Evolutionary conservation across 208 protist species (phyloP), one percentile per base, ranked within the genome.

Genomic region (Acanthamoeba polyphaga): DNA sequence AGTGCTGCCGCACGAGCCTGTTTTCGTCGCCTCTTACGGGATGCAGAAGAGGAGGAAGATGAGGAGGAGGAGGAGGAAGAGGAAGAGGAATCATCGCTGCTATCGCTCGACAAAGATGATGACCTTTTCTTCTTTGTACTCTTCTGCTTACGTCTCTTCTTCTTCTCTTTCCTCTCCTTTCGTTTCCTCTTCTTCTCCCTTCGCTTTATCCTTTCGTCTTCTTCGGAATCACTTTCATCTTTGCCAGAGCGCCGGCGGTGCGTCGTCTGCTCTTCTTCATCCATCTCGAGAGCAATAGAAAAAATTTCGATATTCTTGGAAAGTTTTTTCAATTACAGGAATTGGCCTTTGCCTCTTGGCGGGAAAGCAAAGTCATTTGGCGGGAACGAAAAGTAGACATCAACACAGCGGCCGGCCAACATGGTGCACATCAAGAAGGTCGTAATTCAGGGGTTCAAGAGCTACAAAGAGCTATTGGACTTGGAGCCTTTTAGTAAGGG

Each of bases 341-440:
- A 62, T 24, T 62, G 3, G 17, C 58, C 5, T 55, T 55, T 55
- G 51, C 51, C 51, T 12, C 12, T 62, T 62, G 58, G 58, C 58
- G 58, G 13, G 17, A 64, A 64, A 64, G 51, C 51, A 12, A 64
- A 0, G 1, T 0, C 17, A 64, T 17, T 64, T 64, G 58, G 58
- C 58, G 58, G 58, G 58, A 64, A 64, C 64, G 24, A n/a, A 4
- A 60, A 60, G 19, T 12, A 12, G 19, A 0, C 15, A 1, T n/a
- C 10, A 29, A 0, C 1, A 5, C n/a, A 70, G 5, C 64, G 34
- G 4, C n/a, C 64, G 34, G 29, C 64, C 64, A 15, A 22, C 64
- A 89, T 89, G 82, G 82, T 93, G 62, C 66, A 93, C 60, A 93
- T 93, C 62, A 93, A 93, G 9, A 74, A 93, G 89, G 53, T 93